Conservation (phyloP, 768 basidiomycete genomes). For the Peribolospora kevripleyi region DNA sequence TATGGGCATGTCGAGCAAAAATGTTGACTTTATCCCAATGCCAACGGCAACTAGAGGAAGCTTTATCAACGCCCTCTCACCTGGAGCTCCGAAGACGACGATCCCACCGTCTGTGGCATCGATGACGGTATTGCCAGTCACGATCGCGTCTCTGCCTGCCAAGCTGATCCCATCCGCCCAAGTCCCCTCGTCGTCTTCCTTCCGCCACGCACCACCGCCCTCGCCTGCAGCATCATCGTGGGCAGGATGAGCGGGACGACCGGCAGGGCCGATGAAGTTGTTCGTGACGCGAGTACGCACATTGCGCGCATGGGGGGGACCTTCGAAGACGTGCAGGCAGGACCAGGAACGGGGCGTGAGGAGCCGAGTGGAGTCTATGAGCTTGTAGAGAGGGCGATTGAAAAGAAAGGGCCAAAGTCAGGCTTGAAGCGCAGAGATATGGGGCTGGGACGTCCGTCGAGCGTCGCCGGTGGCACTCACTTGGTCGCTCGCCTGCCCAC, state of each 20-base stretch:
- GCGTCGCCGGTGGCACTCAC: slow-evolving; percentile 9
- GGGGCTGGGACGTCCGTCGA: neutral
- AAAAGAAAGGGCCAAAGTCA: no score
- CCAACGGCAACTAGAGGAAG: neutral
- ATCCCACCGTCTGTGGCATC: slow-evolving; percentile 14
- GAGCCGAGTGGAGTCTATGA: neutral
- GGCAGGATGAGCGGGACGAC: neutral
- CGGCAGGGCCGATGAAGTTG: neutral
- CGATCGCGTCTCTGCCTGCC: slow-evolving; percentile 10
- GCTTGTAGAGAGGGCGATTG: no score
- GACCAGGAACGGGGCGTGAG: slow-evolving; percentile 15
- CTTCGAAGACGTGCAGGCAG: slow-evolving; percentile 9
- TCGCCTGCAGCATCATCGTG: neutral
- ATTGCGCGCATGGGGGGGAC: neutral
- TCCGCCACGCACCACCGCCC: neutral
- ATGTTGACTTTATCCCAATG: no score
- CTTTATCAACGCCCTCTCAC: neutral
- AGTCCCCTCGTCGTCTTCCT: no score
- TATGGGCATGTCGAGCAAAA: slow-evolving; percentile 11
- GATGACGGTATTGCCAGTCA: slow-evolving; percentile 13
- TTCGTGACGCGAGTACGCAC: neutral
- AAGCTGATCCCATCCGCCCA: slow-evolving; percentile 17
- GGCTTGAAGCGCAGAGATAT: no score
- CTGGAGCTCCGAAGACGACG: neutral
- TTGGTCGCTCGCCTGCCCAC: slow-evolving; percentile 10